A percentile compares a stretch with the other conserved stretches of the same genome.
Evolutionary conservation across 1,284 basidiomycete genomes (phyloP).

Genomic region (Fomitopsis schrenkii): DNA sequence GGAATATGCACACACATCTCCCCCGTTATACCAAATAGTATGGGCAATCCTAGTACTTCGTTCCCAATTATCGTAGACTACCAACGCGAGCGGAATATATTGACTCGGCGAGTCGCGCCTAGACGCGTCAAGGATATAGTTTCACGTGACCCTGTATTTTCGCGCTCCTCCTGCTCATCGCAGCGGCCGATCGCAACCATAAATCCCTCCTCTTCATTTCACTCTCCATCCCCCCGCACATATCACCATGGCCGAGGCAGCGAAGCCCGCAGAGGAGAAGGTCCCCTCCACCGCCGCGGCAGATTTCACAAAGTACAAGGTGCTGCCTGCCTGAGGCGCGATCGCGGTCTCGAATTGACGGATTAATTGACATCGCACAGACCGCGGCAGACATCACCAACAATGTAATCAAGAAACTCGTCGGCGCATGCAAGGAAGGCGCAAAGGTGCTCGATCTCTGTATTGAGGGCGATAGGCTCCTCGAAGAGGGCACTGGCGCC

Average conservation of each 20-base stretch:
- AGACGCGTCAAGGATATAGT: neutral
- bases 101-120: neutral
- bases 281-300: constrained; percentile 49
- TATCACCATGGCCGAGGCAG: constrained; percentile 48
- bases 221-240: neutral
- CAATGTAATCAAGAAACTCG: constrained; percentile 83
- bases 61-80: neutral
- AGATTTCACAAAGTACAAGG: constrained; percentile 85
- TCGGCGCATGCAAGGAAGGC: constrained; percentile 74
- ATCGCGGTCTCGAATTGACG: neutral
- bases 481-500: constrained; percentile 80
- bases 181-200: constrained; percentile 1
- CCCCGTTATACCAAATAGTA: neutral
- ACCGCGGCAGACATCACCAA: constrained; percentile 88
- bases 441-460: constrained; percentile 90
- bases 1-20: neutral
- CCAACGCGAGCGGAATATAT: too few relatives aligned
- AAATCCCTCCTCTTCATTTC: neutral
- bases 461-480: constrained; percentile 87
- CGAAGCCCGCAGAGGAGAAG: constrained; percentile 26
- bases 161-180: neutral
- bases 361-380: constrained; percentile 33
- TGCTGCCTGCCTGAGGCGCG: constrained; percentile 25
- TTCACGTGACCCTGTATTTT: constrained; percentile 21
- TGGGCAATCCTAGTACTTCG: neutral